A percentile compares a stretch with the other conserved stretches of the same genome.
Evolutionary conservation across 305 asterid genomes (phyloP).

Genomic region (Plantago lanceolata): DNA sequence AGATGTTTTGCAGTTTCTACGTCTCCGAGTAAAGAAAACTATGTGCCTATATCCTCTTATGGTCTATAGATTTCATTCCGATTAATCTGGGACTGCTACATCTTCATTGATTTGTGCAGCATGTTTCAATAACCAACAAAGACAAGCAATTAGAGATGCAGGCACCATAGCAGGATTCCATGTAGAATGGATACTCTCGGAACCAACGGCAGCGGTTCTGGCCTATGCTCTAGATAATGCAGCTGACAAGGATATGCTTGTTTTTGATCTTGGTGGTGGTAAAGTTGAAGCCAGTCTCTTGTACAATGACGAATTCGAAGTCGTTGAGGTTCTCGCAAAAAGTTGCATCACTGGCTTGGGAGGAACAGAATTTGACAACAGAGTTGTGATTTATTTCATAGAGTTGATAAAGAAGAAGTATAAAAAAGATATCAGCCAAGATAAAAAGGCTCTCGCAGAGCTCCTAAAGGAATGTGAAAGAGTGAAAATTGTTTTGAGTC

Average conservation of each 20-base stretch:
- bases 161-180: not conserved
- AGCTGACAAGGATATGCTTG: not conserved
- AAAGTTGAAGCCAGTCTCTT: not conserved
- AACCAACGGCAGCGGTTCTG: not conserved
- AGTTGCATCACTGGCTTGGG: not conserved
- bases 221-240: not conserved
- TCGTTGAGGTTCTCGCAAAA: not conserved
- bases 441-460: not conserved
- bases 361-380: not conserved
- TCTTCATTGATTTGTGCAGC: no score
- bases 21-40: no score
- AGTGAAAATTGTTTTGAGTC: not conserved
- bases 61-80: no score
- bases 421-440: not conserved
- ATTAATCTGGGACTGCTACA: no score
- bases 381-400: not conserved
- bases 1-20: no score
- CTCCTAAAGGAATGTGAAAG: constrained; percentile 1
- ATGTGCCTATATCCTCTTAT: no score
- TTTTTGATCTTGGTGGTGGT: not conserved
- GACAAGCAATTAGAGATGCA: not conserved
- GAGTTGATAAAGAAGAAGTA: not conserved
- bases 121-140: not conserved
- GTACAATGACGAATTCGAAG: not conserved
- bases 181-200: not conserved